phyloP scores from a whole-genome alignment of 202 grass and related monocot genomes.

The Brachypodium distachyon region DNA sequence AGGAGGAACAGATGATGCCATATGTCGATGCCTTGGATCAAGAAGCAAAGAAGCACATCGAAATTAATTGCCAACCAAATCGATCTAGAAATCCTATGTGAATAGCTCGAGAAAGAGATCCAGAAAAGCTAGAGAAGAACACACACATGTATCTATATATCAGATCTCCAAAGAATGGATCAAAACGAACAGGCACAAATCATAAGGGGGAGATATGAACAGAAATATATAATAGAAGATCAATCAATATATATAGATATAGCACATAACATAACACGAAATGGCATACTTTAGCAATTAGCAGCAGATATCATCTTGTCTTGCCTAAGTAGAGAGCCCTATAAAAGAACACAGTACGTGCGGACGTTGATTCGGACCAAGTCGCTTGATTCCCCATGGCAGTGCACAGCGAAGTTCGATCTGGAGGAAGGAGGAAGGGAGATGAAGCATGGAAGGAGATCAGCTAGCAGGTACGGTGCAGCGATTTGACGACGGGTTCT shows the following conservation, averaged over 20 bases:
- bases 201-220: background rate
- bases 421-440: background rate
- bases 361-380: conserved; percentile 52
- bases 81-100: background rate
- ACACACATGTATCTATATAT: background rate
- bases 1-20: background rate
- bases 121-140: background rate
- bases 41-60: background rate
- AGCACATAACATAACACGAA: conserved; percentile 12
- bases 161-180: conserved; percentile 4
- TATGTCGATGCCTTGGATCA: background rate
- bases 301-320: background rate
- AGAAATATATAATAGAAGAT: background rate
- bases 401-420: background rate
- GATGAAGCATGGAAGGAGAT: background rate
- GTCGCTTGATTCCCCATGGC: conserved; percentile 60
- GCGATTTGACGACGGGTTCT: conserved; percentile 39
- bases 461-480: no score
- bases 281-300: conserved; percentile 33
- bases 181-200: background rate
- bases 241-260: background rate
- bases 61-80: background rate
- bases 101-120: background rate
- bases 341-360: conserved; percentile 22
- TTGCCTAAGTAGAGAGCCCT: conserved; percentile 21